Evolutionary conservation across 2,329 filamentous ascomycete species (phyloP).

Genomic region (Ustulina deusta): DNA sequence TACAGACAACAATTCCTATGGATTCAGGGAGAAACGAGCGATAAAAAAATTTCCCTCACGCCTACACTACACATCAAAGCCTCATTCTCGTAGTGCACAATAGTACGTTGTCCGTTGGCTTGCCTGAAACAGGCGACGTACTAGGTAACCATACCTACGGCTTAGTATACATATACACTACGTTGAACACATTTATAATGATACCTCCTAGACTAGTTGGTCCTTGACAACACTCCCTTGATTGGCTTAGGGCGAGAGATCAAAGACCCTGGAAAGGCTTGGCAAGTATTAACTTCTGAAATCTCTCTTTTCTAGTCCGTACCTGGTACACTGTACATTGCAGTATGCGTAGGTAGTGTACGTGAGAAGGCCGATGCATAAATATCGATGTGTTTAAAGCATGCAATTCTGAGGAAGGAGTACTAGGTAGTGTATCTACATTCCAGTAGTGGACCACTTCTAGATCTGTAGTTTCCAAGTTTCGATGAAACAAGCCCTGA

Average conservation of each 20-base stretch:
- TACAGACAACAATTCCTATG: constrained; percentile 15
- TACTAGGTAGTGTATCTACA: not conserved
- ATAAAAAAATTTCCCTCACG: constrained; percentile 35
- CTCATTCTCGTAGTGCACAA: not conserved
- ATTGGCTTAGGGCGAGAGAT: not conserved
- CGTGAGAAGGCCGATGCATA: not conserved
- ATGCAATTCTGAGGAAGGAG: not conserved
- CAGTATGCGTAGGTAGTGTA: not conserved
- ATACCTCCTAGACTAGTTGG: too few relatives aligned
- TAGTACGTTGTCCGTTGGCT: not conserved
- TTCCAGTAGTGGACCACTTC: not conserved
- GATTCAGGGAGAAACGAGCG: constrained; percentile 23
- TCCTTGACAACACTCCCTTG: constrained; percentile 19
- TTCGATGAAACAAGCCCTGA: constrained; percentile 15
- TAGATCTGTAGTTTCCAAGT: constrained; percentile 4
- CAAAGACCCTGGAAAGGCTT: not conserved
- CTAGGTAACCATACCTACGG: too few relatives aligned
- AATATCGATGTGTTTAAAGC: not conserved
- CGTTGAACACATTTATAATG: too few relatives aligned
- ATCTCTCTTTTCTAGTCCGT: not conserved
- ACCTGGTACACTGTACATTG: not conserved
- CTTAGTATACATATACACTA: not conserved
- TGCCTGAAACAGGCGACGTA: not conserved
- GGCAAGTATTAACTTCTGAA: not conserved
- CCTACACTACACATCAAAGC: not conserved